Evolutionary conservation across 2,329 filamentous ascomycete genomes (phyloP), one percentile per base, ranked within the genome.

Genomic region (Fusarium compactum): DNA sequence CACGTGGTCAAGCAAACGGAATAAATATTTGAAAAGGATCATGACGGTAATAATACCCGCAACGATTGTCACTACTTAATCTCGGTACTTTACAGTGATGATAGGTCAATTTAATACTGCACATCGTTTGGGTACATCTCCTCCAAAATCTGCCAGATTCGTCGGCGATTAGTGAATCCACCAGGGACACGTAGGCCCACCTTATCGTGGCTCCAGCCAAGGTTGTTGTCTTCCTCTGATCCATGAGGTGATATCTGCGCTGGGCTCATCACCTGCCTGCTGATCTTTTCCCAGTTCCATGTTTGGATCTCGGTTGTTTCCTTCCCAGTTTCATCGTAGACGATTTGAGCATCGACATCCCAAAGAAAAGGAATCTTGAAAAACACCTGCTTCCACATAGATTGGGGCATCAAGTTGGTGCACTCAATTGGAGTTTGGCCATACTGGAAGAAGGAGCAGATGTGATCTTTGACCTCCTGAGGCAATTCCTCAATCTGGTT

Each of bases 121-220:
- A 61, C 32, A 12, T 66, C 45, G 15, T 66, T 61, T 0, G 27
- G 50, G 14, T 30, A 27, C 56, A 67, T 62, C 9, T 62, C 62
- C 14, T 67, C 45, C 4, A 67, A n/a, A n/a, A 57, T 67, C 45
- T 62, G 62, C 62, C 62, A 67, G 11, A 67, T 67, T 14, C 56
- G 44, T 14, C 62, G 50, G 10, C 62, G 56, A 15, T 66, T 67
- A 0, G 44, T 32, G 7, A 67, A 48, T 5, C 56, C 56, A 15
- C 9, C 55, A 2, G 62, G 50, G 1, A 56, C 29, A 22, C 15
- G 7, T 4, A 67, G 24, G 2, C 50, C 41, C 20, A 67, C n/a
- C 3, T 43, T 50, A 1, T 40, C 15, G 10, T 52, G 16, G 4
- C 27, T 30, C 58, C 58, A 65, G 8, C 8, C 25, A 8, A 38